Evolutionary conservation across 345 rosid species (phyloP).

Genomic region (Gossypium turneri): DNA sequence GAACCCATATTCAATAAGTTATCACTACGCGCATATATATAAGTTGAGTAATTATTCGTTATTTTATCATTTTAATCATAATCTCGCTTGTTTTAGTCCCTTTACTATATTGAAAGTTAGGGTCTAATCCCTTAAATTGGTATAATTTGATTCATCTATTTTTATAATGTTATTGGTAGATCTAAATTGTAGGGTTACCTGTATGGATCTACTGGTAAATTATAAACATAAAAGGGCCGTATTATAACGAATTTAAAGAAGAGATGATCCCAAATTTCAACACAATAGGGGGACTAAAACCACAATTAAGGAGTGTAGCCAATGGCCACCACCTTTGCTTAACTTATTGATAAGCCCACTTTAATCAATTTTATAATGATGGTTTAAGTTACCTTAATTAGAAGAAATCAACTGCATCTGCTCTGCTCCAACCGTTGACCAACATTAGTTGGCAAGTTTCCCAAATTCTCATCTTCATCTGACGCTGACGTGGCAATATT

Average conservation of each 20-base stretch:
- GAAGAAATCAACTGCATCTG: neutral
- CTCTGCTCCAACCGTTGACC: neutral
- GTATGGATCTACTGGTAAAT: too few relatives aligned
- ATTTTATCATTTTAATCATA: too few relatives aligned
- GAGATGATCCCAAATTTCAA: neutral
- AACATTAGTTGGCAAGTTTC: neutral
- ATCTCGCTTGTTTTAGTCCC: neutral
- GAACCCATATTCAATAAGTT: too few relatives aligned
- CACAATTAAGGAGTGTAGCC: neutral
- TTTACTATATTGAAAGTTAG: neutral
- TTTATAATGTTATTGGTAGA: neutral
- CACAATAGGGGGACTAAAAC: neutral
- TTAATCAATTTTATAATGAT: neutral
- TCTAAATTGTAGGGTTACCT: neutral
- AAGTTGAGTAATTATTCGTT: too few relatives aligned
- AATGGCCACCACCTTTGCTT: constrained; percentile 22
- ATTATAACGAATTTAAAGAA: neutral
- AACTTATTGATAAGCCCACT: constrained; percentile 13
- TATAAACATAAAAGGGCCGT: neutral
- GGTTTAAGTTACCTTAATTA: neutral
- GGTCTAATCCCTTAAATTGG: neutral
- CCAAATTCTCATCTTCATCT: neutral
- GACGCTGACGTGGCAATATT: constrained; percentile 19
- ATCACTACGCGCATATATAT: too few relatives aligned
- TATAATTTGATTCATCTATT: neutral